These are phyloP conservation scores for Hysterangium stoloniferum DNA, from an alignment of 768 basidiomycete genomes.

Conservation along the genomic window DNA sequence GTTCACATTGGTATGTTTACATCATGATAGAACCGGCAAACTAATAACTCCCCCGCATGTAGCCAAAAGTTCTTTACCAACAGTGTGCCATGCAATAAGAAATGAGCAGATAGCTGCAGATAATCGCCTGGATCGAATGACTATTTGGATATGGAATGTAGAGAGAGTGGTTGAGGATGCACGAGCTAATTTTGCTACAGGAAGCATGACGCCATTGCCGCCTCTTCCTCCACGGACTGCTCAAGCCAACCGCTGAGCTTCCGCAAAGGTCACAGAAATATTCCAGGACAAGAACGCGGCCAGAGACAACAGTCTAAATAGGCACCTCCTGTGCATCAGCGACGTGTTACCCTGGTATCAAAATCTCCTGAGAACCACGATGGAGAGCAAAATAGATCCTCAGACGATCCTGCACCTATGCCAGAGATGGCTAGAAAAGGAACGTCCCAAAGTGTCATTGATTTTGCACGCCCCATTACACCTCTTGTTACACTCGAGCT, in stretches of 20 bases:
- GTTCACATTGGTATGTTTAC: conserved; percentile 35
- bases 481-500: conserved; percentile 57
- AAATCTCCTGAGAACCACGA: conserved; percentile 41
- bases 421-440: conserved; percentile 59
- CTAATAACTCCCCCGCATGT: neutral
- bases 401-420: no score
- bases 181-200: conserved; percentile 61
- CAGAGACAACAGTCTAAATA: conserved; percentile 23
- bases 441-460: conserved; percentile 48
- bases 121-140: conserved; percentile 57
- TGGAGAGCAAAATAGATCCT: conserved; percentile 28
- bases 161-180: conserved; percentile 84
- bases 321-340: conserved; percentile 27
- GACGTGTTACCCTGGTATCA: conserved; percentile 62
- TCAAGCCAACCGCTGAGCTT: conserved; percentile 39
- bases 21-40: neutral
- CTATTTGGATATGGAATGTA: conserved; percentile 74
- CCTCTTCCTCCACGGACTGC: conserved; percentile 55
- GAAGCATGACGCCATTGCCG: conserved; percentile 41
- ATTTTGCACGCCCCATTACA: conserved; percentile 58
- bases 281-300: conserved; percentile 43
- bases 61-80: conserved; percentile 47
- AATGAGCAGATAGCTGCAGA: conserved; percentile 49
- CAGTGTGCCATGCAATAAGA: conserved; percentile 44
- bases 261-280: conserved; percentile 56